A percentile compares a stretch with the other conserved stretches of the same genome.
phyloP scores from a whole-genome alignment of 768 basidiomycete species.

The Collybia sordida region DNA sequence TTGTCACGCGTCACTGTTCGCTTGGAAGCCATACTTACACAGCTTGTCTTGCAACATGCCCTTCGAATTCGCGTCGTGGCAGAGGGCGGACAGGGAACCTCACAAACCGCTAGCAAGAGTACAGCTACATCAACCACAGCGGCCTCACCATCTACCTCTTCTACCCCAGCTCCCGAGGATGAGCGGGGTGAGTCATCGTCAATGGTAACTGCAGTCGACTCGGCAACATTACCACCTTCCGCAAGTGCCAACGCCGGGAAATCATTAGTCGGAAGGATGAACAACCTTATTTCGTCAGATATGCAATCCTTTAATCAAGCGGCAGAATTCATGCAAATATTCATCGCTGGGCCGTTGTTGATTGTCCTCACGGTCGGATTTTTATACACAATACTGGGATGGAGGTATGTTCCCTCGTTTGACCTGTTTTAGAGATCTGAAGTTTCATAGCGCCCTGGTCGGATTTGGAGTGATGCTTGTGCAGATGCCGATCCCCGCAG shows the following conservation, averaged over 20 bases:
- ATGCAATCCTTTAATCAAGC: conserved; percentile 30
- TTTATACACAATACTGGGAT: conserved; percentile 43
- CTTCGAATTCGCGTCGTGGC: conserved; percentile 63
- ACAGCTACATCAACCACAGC: neutral
- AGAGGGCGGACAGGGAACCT: conserved; percentile 14
- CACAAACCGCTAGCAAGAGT: neutral
- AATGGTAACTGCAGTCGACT: conserved; percentile 4
- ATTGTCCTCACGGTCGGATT: conserved; percentile 36
- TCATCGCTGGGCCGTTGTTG: conserved; percentile 38
- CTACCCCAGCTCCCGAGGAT: conserved; percentile 1
- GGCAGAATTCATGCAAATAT: conserved; percentile 30
- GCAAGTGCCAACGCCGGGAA: conserved; percentile 2
- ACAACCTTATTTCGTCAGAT: conserved; percentile 73
- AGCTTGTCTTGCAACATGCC: conserved; percentile 41
- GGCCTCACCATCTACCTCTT: neutral
- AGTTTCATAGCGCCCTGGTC: conserved; percentile 44
- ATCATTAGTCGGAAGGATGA: conserved; percentile 68
- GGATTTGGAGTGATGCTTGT: conserved; percentile 51
- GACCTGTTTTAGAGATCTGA: neutral
- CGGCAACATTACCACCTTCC: conserved; percentile 6
- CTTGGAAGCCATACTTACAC: conserved; percentile 42
- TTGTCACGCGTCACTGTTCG: conserved; percentile 47
- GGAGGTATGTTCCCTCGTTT: conserved; percentile 30
- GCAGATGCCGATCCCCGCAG: conserved; percentile 55
- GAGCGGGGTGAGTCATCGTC: neutral